Conservation (phyloP, 805 yeast species). For the Deakozyma indianensis region DNA sequence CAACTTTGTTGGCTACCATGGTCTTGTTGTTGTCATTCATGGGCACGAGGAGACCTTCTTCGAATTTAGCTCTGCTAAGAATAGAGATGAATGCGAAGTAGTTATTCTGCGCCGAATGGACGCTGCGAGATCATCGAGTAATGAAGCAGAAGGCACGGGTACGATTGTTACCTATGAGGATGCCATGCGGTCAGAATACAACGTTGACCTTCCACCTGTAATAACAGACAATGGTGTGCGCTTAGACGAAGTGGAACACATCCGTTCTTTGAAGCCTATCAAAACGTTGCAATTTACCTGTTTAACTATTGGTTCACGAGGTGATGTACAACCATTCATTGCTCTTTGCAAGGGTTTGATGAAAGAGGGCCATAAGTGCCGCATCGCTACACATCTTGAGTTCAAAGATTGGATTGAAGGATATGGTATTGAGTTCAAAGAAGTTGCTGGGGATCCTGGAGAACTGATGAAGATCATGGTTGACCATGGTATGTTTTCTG, state of each 20-base stretch:
- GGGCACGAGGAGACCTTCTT: slow-evolving; percentile 68
- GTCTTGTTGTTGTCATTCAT: slow-evolving; percentile 51
- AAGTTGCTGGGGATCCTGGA: slow-evolving; percentile 85
- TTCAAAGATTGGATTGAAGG: slow-evolving; percentile 59
- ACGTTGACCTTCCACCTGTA: slow-evolving; percentile 12
- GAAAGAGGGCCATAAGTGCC: slow-evolving; percentile 70
- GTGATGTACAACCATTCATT: slow-evolving; percentile 94
- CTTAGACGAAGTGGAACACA: slow-evolving; percentile 7
- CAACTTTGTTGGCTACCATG: slow-evolving; percentile 45
- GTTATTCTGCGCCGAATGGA: not conserved
- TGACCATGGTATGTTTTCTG: slow-evolving; percentile 74
- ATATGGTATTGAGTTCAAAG: slow-evolving; percentile 54
- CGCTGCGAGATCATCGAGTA: not conserved
- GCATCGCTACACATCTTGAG: slow-evolving; percentile 76
- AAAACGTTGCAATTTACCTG: slow-evolving; percentile 46
- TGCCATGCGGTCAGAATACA: slow-evolving; percentile 3
- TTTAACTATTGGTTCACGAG: slow-evolving; percentile 86
- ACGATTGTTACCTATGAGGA: slow-evolving; percentile 13
- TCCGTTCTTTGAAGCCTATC: slow-evolving; percentile 31
- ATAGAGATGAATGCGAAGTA: not conserved
- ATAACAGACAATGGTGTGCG: slow-evolving; percentile 11
- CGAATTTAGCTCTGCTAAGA: slow-evolving; percentile 38
- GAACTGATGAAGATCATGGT: slow-evolving; percentile 89
- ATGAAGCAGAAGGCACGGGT: slow-evolving; percentile 2
- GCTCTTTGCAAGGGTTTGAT: slow-evolving; percentile 71